These are phyloP conservation scores for Crithidia acanthocephali DNA, from an alignment of 208 protist genomes.

Conservation along the genomic window DNA sequence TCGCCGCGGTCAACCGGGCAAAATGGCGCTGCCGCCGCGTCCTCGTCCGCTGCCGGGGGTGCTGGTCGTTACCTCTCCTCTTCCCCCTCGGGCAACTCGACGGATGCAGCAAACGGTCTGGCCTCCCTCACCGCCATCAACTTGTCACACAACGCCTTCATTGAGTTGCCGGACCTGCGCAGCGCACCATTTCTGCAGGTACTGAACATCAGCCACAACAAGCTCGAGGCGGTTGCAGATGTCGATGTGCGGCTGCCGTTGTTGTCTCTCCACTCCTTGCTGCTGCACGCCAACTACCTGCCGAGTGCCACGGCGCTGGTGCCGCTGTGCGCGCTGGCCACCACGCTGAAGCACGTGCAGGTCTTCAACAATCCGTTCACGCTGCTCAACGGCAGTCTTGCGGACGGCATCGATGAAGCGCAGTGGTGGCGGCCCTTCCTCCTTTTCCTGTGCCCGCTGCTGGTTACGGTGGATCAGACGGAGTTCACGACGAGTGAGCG, in stretches of 20 bases:
- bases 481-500: conserved; percentile 54
- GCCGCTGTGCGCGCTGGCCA: conserved; percentile 66
- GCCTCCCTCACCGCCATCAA: conserved; percentile 53
- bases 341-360: conserved; percentile 56
- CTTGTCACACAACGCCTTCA: conserved; percentile 79
- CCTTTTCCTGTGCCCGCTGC: conserved; percentile 70
- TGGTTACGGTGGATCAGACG: conserved; percentile 54
- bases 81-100: conserved; percentile 2
- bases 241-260: conserved; percentile 67
- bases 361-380: conserved; percentile 72
- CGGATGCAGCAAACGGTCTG: conserved; percentile 14
- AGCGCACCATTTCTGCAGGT: conserved; percentile 60
- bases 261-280: conserved; percentile 52
- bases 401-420: conserved; percentile 4
- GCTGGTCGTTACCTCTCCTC: background rate
- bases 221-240: conserved; percentile 64
- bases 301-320: conserved; percentile 35
- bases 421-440: conserved; percentile 71
- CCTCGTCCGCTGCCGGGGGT: background rate
- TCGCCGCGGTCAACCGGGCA: conserved; percentile 8
- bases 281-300: conserved; percentile 58
- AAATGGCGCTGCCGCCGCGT: conserved; percentile 6
- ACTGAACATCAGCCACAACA: conserved; percentile 78
- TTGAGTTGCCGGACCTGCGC: conserved; percentile 81
- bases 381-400: background rate